A percentile compares a stretch with the other conserved stretches of the same genome.
phyloP scores from a whole-genome alignment of 169 alveolate species.

The Cryptosporidium sp. region DNA sequence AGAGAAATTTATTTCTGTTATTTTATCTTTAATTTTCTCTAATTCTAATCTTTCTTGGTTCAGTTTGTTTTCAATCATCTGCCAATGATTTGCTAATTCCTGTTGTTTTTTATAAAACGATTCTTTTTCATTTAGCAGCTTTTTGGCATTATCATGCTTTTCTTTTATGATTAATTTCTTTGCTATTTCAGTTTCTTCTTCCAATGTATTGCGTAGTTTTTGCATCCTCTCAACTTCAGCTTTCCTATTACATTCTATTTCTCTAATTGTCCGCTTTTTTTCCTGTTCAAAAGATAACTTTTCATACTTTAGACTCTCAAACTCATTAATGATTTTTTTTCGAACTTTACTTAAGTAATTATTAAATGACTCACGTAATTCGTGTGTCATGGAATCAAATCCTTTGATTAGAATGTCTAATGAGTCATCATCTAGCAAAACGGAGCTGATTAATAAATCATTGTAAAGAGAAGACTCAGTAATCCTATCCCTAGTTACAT shows the following conservation, averaged over 20 bases:
- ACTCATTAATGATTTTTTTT: constrained; percentile 24
- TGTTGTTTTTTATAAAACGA: constrained; percentile 56
- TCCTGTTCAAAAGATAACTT: constrained; percentile 35
- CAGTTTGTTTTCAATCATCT: constrained; percentile 23
- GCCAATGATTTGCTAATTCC: constrained; percentile 57
- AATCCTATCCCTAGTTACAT: background rate
- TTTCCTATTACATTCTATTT: constrained; percentile 50
- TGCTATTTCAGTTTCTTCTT: constrained; percentile 11
- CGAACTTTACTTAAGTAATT: constrained; percentile 30
- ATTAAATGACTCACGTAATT: constrained; percentile 24
- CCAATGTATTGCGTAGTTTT: constrained; percentile 19
- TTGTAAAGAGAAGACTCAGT: background rate
- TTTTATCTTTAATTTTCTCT: constrained; percentile 36
- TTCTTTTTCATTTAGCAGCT: constrained; percentile 49
- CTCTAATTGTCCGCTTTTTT: constrained; percentile 17
- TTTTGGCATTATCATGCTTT: constrained; percentile 34
- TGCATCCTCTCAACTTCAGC: constrained; percentile 40
- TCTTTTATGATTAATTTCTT: constrained; percentile 37
- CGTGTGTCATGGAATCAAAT: constrained; percentile 46
- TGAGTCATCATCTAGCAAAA: background rate
- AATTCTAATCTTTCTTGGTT: constrained; percentile 45
- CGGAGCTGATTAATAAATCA: background rate
- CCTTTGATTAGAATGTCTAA: constrained; percentile 5
- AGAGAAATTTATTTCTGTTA: constrained; percentile 4
- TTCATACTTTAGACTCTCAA: constrained; percentile 44